Evolutionary conservation across 192 early-diverging fungal genomes (phyloP), one percentile per base, ranked within the genome.

Genomic region (Rhizoclosmatium sp.): DNA sequence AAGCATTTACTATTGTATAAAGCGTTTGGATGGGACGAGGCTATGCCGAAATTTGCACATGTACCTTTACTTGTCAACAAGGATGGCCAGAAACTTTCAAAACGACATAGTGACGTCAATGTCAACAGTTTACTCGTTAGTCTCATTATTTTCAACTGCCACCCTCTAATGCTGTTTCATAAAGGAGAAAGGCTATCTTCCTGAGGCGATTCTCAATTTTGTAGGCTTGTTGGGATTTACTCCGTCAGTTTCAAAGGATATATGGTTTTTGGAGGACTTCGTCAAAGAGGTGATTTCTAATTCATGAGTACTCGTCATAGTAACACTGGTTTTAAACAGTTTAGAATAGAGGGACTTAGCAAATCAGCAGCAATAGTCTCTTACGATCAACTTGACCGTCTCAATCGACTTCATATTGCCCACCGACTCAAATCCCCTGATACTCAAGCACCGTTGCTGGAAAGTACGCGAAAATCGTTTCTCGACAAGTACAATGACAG

Each of bases 61-160:
- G 85, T 98, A 47, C 97, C 97, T 19, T 86, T 98, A 42, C 87
- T 98, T 59, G 85, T 97, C 51, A 95, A 95, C 77, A 78, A 85
- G 2, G 91, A 95, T 80, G 93, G 93, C 2, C 82, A 91, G 10
- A 97, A 98, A 79, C 87, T 97, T 10, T 96, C 94, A n/a, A 98
- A 97, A 82, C 87, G 96, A 59, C 89, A 93, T n/a, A 87, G 89
- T 10, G 93, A 96, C 83, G 88, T 94, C n/a, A 90, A 93, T 82
- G 89, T 92, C 2, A 87, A 90, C 40, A 81, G 87, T 21, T 93
- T 95, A 67, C 87, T 87, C 21, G 90, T 89, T 83, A 2, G 65
- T 47, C 48, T 12, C 51, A 1, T 54, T 31, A 31, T 31, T 16
- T 54, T 12, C 51, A 7, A 54, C 51, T 12, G 51, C 51, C 64